Evolutionary conservation across 140 eudicot genomes (phyloP).

Genomic region (Artemisia princeps): DNA sequence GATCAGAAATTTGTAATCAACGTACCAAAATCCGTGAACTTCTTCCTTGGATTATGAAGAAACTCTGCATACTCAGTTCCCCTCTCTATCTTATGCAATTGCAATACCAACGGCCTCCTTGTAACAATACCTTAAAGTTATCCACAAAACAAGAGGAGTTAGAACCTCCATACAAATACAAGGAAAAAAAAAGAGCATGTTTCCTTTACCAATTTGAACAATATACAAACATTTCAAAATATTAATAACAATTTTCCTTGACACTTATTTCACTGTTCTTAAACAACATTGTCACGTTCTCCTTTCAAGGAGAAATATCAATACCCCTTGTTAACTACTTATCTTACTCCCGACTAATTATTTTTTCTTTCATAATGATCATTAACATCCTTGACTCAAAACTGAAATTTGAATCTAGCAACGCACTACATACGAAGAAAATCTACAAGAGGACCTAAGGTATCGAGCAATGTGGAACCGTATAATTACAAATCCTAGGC

Average conservation of each 20-base stretch:
- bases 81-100: conserved; percentile 82
- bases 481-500: too few relatives aligned
- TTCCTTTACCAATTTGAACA: not conserved
- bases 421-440: not conserved
- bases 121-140: conserved; percentile 75
- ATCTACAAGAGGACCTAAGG: too few relatives aligned
- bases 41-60: conserved; percentile 88
- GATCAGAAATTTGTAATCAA: conserved; percentile 17
- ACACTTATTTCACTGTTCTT: not conserved
- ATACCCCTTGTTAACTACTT: too few relatives aligned
- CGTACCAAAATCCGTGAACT: conserved; percentile 78
- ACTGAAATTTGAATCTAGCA: conserved; percentile 1
- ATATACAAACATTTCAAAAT: not conserved
- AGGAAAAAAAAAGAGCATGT: not conserved
- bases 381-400: not conserved
- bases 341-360: too few relatives aligned
- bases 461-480: too few relatives aligned
- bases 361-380: too few relatives aligned
- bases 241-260: not conserved
- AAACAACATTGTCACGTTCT: not conserved
- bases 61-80: conserved; percentile 84
- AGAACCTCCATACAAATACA: conserved; percentile 2
- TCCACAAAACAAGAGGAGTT: conserved; percentile 20
- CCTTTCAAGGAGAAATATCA: too few relatives aligned
- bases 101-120: conserved; percentile 95